Evolutionary conservation across 345 rosid genomes (phyloP), one percentile per base, ranked within the genome.

Genomic region (Leavenworthia alabamica): DNA sequence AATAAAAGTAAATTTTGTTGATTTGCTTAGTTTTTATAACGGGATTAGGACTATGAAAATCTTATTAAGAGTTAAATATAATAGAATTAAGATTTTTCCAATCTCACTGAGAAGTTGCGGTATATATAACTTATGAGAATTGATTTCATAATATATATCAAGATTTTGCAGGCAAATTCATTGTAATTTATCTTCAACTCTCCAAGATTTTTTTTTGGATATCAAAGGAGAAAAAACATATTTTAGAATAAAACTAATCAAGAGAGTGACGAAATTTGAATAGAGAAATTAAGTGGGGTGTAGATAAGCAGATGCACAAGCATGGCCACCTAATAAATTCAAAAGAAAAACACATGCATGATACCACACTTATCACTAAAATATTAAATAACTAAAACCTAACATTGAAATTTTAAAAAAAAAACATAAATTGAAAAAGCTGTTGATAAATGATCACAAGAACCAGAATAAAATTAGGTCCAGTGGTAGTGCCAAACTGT

Each of bases 321-420:
- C 64, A 70, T 70, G 69, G 69, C 57, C 74, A 70, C 74, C 74
- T 70, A 62, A 62, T 70, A 45, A 28, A 62, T 37, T 62, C 74
- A 47, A 54, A 62, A 62, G 55, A 44, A 70, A 62, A 69, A 69
- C 67, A 69, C 62, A 69, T 52, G 67, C 73, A 69, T 61, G 73
- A 61, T 60, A 61, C 67, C 56, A 53, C 62, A 52, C 55, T 69
- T 69, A 60, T 59, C 66, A 67, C 66, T 31, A 42, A 7, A 7
- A 29, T 22, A 49, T 40, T 58, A 40, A 67, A 48, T 55, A 56
- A 58, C 50, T 29, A 48, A 48, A 50, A 66, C 71, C 66, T 59
- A 67, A 58, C 60, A 59, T 22, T 41, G 2, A 31, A 17, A 37
- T 15, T 45, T 24, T 1, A 32, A 35, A 32, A 32, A 29, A 28